These are phyloP conservation scores for Pichia sp. DNA, from an alignment of 1,139 yeast species.

Conservation along the genomic window DNA sequence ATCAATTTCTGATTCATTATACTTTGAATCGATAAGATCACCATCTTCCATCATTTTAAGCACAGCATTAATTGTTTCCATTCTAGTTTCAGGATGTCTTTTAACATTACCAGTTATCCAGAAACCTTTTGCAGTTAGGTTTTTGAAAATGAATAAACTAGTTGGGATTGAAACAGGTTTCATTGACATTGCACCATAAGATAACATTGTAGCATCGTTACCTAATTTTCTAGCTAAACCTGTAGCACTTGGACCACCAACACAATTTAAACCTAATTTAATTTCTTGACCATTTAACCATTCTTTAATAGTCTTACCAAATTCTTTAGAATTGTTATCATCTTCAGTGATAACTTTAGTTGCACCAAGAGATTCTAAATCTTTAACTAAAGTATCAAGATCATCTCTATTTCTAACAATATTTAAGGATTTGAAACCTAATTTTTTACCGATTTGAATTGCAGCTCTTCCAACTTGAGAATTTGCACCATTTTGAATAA, in stretches of 20 bases:
- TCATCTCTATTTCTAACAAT: constrained; percentile 83
- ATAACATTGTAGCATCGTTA: constrained; percentile 59
- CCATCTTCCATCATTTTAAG: constrained; percentile 62
- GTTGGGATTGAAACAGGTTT: constrained; percentile 91
- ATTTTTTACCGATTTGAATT: constrained; percentile 70
- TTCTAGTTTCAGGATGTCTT: constrained; percentile 55
- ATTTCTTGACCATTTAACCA: constrained; percentile 56
- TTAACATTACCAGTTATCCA: constrained; percentile 85
- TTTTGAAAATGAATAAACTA: constrained; percentile 80
- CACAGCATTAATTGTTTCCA: constrained; percentile 51
- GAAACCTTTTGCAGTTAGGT: constrained; percentile 78
- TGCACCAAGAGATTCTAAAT: constrained; percentile 65
- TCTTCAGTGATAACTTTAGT: constrained; percentile 86
- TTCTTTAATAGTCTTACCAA: constrained; percentile 51
- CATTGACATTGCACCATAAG: constrained; percentile 97
- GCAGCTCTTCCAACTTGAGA: constrained; percentile 96
- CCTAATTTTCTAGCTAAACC: constrained; percentile 76
- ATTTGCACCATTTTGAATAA: constrained; percentile 93
- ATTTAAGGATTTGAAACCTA: constrained; percentile 77
- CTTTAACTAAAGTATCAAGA: constrained; percentile 53
- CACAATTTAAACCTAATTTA: constrained; percentile 81
- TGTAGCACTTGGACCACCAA: constrained; percentile 82
- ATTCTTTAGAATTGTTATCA: constrained; percentile 62
- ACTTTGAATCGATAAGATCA: constrained; percentile 54
- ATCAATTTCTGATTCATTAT: constrained; percentile 40